A percentile compares a stretch with the other conserved stretches of the same genome.
Evolutionary conservation across 2,329 filamentous ascomycete genomes (phyloP).

Genomic region (Neophaeococcomyces mojaviensis): DNA sequence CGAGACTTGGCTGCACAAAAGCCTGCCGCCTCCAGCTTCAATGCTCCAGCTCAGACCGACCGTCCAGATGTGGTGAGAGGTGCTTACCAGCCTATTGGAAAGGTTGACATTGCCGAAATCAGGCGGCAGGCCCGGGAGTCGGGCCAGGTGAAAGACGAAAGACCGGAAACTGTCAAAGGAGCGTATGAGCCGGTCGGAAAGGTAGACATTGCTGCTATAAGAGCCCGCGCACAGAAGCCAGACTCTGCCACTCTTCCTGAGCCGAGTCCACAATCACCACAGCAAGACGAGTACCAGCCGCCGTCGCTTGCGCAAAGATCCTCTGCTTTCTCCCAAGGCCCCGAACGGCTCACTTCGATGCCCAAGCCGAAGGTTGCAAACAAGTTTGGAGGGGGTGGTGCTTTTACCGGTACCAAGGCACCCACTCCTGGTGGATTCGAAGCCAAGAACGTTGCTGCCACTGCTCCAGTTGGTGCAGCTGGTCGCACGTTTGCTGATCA

Average conservation of each 20-base stretch:
- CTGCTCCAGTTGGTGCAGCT: slow-evolving; percentile 65
- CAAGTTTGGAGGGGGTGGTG: slow-evolving; percentile 61
- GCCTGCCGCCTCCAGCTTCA: slow-evolving; percentile 54
- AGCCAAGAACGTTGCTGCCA: slow-evolving; percentile 51
- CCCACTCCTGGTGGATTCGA: slow-evolving; percentile 66
- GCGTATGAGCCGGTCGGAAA: slow-evolving; percentile 93
- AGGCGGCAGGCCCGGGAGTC: slow-evolving; percentile 63
- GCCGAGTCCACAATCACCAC: slow-evolving; percentile 39
- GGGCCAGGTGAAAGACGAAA: slow-evolving; percentile 56
- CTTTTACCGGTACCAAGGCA: slow-evolving; percentile 83
- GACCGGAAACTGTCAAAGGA: slow-evolving; percentile 79
- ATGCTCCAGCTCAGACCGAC: slow-evolving; percentile 42
- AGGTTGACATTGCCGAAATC: slow-evolving; percentile 93
- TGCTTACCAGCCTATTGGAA: slow-evolving; percentile 86
- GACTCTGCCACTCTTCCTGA: slow-evolving; percentile 27
- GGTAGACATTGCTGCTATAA: slow-evolving; percentile 92
- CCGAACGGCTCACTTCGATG: slow-evolving; percentile 75
- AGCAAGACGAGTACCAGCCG: slow-evolving; percentile 44
- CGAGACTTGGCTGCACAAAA: slow-evolving; percentile 71
- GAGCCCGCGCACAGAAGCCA: slow-evolving; percentile 68
- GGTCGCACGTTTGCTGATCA: slow-evolving; percentile 91
- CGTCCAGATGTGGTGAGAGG: slow-evolving; percentile 66
- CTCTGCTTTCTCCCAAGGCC: slow-evolving; percentile 59
- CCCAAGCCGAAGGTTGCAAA: slow-evolving; percentile 95
- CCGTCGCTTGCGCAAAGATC: slow-evolving; percentile 68